Evolutionary conservation across 2,329 filamentous ascomycete genomes (phyloP), one percentile per base, ranked within the genome.

Genomic region (Calonectria multiphialidica): DNA sequence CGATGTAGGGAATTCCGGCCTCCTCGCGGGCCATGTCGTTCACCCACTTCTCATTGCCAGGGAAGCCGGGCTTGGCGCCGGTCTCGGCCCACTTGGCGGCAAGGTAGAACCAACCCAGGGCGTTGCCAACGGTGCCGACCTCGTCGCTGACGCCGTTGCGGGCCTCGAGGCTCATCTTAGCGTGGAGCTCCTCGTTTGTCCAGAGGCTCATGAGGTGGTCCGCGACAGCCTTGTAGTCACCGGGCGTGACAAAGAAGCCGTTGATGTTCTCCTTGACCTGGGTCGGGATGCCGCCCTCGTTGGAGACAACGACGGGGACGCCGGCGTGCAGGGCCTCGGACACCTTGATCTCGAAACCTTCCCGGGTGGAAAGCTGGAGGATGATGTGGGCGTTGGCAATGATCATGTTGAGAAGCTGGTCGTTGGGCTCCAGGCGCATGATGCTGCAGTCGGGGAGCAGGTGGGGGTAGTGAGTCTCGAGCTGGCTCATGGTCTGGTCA

Each of bases 261-360:
- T 93, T 93, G 80, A 93, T 90, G 42, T 87, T 87, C 77, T 96
- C 86, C 81, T 93, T 88, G 69, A 97, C 89, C 81, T 97, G 94
- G 5, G 96, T 86, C 1, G 94, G 94, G 66, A 97, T 96, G 13
- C 94, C 94, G n/a, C 94, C 94, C 1, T 92, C 92, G 23, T 88
- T 87, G 1, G 93, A 94, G 3, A 93, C 93, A 74, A 97, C 95
- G 78, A 95, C 89, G 1, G 94, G 94, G 2, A 93, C 90, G 16
- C 94, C 94, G 53, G 95, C 94, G 80, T 96, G 94, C 25, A 96
- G 87, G 1, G 93, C 94, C 83, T 97, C 95, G 0, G 93, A 95
- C 6, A 97, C 94, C 83, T 97, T 97, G 77, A 97, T 93, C 83
- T 97, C 94, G 77, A 97, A 97, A 0, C 94, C 94, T 81, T 97